Evolutionary conservation across 148 eudicot genomes (phyloP), one percentile per base, ranked within the genome.

Genomic region (Rhododendron kiyosumense): DNA sequence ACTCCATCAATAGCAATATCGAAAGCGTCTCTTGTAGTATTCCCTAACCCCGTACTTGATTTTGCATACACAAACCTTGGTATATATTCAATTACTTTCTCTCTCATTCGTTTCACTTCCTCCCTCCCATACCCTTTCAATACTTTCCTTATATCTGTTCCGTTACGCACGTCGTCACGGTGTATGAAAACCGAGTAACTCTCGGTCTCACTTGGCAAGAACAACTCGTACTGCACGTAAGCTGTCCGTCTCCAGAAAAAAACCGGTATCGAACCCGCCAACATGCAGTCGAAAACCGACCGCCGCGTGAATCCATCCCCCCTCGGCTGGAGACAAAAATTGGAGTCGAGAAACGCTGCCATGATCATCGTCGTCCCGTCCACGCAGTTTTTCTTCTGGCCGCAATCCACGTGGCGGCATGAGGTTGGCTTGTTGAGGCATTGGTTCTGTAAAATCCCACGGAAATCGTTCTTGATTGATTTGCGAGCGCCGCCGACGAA

Each of bases 181-280:
- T 54, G 61, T 17, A 54, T 54, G 17, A 54, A 54, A 4, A 54
- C 61, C 61, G 99, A 96, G 90, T 96, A 96, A 81, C 99, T 96
- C 80, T 48, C 89, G 78, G 98, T 92, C 54, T 94, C 94, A 14
- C 90, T 86, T 45, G 98, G 98, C 61, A 96, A 86, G 85, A 95
- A 95, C 99, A 94, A 92, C 86, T 93, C 89, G 61, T 96, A 96
- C 88, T 96, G 99, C 43, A 57, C 83, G 59, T 96, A 95, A 11
- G 99, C 98, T 9, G 98, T 92, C 71, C 97, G 87, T 7, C 89
- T 89, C 99, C 99, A 96, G 89, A 96, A 96, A 26, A 54, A 54
- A 18, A 54, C 61, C 61, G 61, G 61, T 17, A 54, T 54, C 38
- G 93, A 89, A 63, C 94, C 95, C 11, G 95, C 93, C 83, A 92